phyloP scores from a whole-genome alignment of 768 basidiomycete species.

The Boletus sp. region DNA sequence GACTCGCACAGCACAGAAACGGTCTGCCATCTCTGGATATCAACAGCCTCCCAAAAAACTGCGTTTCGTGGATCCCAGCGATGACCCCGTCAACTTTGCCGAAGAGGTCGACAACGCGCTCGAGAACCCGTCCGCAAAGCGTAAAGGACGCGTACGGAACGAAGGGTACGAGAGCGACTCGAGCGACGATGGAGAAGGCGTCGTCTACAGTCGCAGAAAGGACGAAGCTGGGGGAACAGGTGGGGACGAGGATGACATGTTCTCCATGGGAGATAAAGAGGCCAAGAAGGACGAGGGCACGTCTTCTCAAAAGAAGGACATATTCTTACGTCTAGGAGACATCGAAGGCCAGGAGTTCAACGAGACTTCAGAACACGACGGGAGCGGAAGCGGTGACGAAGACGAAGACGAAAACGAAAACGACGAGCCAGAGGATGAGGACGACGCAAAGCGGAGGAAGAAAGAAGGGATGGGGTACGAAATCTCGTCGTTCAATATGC shows the following conservation, averaged over 20 bases:
- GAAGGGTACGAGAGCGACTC: conserved; percentile 95
- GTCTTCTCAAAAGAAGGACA: conserved; percentile 56
- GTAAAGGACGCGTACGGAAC: conserved; percentile 73
- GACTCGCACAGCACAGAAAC: conserved; percentile 40
- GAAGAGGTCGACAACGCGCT: conserved; percentile 75
- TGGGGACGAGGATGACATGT: conserved; percentile 78
- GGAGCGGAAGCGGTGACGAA: conserved; percentile 40
- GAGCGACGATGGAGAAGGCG: conserved; percentile 92
- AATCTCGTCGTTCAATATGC: conserved; percentile 97
- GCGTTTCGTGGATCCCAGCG: conserved; percentile 72
- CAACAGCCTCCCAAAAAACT: conserved; percentile 50
- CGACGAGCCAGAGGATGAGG: conserved; percentile 59
- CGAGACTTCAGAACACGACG: conserved; percentile 33
- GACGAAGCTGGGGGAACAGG: conserved; percentile 49
- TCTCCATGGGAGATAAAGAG: conserved; percentile 61
- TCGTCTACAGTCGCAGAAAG: conserved; percentile 75
- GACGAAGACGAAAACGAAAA: conserved; percentile 23
- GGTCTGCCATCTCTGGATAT: conserved; percentile 38
- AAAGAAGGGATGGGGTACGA: conserved; percentile 93
- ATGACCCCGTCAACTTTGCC: conserved; percentile 72
- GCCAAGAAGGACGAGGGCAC: conserved; percentile 43
- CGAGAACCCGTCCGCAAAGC: conserved; percentile 57
- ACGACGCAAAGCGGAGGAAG: conserved; percentile 69
- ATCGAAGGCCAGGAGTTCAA: conserved; percentile 96
- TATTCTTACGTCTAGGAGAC: conserved; percentile 84